These are phyloP conservation scores for Zea mays DNA, from an alignment of 176 grass and related monocot genomes.

Conservation along the genomic window Zm-B73-REFERENCE-NAM-5.0 NC_050101.1:145951501-145952000, in stretches of 20 bases:
- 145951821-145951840: background rate
- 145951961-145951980: background rate
- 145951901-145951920: slow-evolving; percentile 11
- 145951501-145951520: slow-evolving; percentile 77
- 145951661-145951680: background rate
- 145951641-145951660: slow-evolving; percentile 15
- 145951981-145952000: background rate
- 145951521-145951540: slow-evolving; percentile 76
- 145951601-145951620: background rate
- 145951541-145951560: slow-evolving; percentile 35
- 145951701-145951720: background rate
- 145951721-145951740: background rate
- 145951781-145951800: background rate
- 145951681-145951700: slow-evolving; percentile 4
- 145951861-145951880: slow-evolving; percentile 4
- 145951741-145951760: background rate
- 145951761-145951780: slow-evolving; percentile 2
- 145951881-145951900: background rate
- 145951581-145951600: background rate
- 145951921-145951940: background rate
- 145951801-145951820: background rate
- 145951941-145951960: background rate
- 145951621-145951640: slow-evolving; percentile 12
- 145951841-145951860: slow-evolving; percentile 1
- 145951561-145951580: slow-evolving; percentile 12